Conservation (phyloP, 2,329 filamentous ascomycete species). For the Dothiorella sarmentorum region DNA sequence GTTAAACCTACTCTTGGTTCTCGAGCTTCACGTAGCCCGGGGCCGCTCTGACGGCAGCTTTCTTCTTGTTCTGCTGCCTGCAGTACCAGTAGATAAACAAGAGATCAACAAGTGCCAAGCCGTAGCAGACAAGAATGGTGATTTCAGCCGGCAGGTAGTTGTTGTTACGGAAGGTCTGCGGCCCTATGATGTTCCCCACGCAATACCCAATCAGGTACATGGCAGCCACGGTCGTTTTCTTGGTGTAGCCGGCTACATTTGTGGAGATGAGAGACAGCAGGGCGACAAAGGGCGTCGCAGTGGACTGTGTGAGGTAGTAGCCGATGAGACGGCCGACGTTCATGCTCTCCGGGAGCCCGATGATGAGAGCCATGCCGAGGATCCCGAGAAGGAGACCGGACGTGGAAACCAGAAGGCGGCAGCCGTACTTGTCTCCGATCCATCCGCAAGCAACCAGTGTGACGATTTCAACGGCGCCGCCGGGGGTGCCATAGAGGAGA, state of each 20-base stretch:
- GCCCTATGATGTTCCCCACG: conserved; percentile 43
- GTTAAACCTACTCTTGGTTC: conserved; percentile 57
- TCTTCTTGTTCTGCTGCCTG: conserved; percentile 56
- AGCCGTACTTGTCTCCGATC: conserved; percentile 54
- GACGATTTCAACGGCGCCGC: conserved; percentile 63
- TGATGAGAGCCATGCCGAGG: conserved; percentile 63
- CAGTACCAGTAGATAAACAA: conserved; percentile 64
- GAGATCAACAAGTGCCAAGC: conserved; percentile 52
- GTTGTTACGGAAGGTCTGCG: conserved; percentile 41
- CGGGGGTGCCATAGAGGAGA: conserved; percentile 62
- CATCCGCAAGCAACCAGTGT: conserved; percentile 55
- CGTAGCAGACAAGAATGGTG: conserved; percentile 59
- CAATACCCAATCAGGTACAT: conserved; percentile 52
- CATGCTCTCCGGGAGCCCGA: conserved; percentile 57
- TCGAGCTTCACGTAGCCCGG: conserved; percentile 59
- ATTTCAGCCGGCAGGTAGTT: conserved; percentile 65
- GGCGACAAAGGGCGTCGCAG: conserved; percentile 61
- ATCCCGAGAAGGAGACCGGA: conserved; percentile 52
- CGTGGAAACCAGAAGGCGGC: conserved; percentile 56
- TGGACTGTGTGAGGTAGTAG: conserved; percentile 63
- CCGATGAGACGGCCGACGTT: conserved; percentile 58
- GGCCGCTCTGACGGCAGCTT: conserved; percentile 50
- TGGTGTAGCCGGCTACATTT: conserved; percentile 59
- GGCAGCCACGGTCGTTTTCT: conserved; percentile 55
- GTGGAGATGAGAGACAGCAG: conserved; percentile 61